Evolutionary conservation across 108 stramenopile species (phyloP), one percentile per base, ranked within the genome.

Genomic region (Fistulifera solaris): DNA sequence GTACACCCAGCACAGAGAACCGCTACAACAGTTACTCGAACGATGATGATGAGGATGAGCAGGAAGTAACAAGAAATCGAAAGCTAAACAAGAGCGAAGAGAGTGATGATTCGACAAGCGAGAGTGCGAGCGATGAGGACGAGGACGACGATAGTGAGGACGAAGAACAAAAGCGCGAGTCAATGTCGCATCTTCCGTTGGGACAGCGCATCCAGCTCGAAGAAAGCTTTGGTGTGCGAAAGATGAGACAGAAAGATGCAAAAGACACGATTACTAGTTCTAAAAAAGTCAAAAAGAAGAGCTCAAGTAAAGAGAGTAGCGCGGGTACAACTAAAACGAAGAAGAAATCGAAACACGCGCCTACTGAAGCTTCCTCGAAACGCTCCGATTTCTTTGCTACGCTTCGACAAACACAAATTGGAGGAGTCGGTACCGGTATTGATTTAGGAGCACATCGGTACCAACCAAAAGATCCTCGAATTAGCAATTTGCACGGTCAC

Each of bases 361-460:
- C 87, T 0, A 82, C 87, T 1, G 81, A 85, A 76, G 82, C 72
- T 40, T 93, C 92, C 15, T 87, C 85, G 4, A 76, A 72, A 55
- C 73, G 92, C 17, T 50, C 61, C 1, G 91, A 81, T 27, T 87
- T 74, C 56, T 88, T 68, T 47, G 54, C 65, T 1, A 61, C 84
- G 12, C 31, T 35, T 8, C 83, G 80, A 1, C 67, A 72, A 40
- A 72, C 68, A 17, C 52, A 66, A 48, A 59, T 87, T 23, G 87
- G 87, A 58, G 80, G 72, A 21, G 70, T 71, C 25, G 92, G 92
- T 11, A 66, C 87, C n/a, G 85, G 92, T 39, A 78, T 89, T 22
- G 81, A 80, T 46, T 75, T 89, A 59, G 80, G 79, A n/a, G 83
- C 92, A 15, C 71, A 87, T 62, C 70, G 72, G 19, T 93, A 89